A percentile compares a stretch with the other conserved stretches of the same genome.
Evolutionary conservation across 1,139 yeast genomes (phyloP).

Genomic region (Diutina neorugosa): DNA sequence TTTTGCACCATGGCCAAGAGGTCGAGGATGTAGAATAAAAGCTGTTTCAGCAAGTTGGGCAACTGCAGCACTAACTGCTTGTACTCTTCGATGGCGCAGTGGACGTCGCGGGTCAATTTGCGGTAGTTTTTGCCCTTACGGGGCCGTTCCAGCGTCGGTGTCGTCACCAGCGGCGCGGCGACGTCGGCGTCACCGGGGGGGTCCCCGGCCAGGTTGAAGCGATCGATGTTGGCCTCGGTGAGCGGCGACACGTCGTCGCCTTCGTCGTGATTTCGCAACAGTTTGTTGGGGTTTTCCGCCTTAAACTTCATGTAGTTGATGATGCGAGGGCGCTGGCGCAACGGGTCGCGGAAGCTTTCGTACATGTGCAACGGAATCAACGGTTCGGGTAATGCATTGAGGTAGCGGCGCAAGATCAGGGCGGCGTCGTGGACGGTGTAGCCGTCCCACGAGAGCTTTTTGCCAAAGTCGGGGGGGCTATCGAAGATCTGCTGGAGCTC

Average conservation of each 20-base stretch:
- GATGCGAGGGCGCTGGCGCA: constrained; percentile 47
- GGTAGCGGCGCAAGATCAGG: constrained; percentile 69
- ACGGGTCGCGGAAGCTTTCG: constrained; percentile 70
- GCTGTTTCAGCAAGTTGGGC: constrained; percentile 64
- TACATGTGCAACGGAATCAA: constrained; percentile 71
- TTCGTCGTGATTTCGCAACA: not conserved
- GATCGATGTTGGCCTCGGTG: constrained; percentile 5
- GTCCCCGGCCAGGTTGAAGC: constrained; percentile 2
- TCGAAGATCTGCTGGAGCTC: constrained; percentile 78
- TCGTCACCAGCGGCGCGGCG: constrained; percentile 12
- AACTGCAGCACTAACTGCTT: constrained; percentile 53
- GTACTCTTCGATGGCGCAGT: constrained; percentile 60
- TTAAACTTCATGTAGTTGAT: constrained; percentile 50
- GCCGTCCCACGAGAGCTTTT: constrained; percentile 81
- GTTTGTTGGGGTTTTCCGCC: constrained; percentile 23
- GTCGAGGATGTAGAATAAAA: constrained; percentile 81
- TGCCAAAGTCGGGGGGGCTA: constrained; percentile 81
- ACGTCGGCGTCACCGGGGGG: not conserved
- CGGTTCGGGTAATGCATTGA: constrained; percentile 88
- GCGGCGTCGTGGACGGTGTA: constrained; percentile 98
- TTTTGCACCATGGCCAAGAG: constrained; percentile 77
- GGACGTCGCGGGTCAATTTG: constrained; percentile 45
- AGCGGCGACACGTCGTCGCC: constrained; percentile 2
- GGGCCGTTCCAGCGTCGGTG: not conserved
- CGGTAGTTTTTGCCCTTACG: constrained; percentile 17